Percentiles rank a stretch among this genome's conserved stretches.
phyloP scores from a whole-genome alignment of 495 filamentous ascomycete genomes.

The Xylaria scruposa region DNA sequence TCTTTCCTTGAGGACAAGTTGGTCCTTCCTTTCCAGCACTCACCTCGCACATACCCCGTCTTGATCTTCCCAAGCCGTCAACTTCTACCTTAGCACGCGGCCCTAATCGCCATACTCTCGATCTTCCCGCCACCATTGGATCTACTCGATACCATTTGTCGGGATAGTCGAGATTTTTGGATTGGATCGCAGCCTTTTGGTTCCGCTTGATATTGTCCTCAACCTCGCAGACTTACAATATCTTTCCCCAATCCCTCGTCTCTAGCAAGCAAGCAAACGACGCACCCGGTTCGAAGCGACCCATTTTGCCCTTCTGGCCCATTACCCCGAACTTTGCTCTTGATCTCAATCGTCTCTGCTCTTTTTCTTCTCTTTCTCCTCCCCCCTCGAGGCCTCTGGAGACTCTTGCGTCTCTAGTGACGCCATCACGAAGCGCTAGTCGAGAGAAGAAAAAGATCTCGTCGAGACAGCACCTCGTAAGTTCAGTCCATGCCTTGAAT shows the following conservation, averaged over 20 bases:
- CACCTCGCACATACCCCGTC: constrained; percentile 5
- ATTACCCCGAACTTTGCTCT: not conserved
- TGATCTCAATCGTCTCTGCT: not conserved
- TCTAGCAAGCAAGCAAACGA: not conserved
- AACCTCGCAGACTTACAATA: constrained; percentile 31
- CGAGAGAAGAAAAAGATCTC: not conserved
- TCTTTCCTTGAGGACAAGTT: not conserved
- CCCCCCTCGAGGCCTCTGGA: not conserved
- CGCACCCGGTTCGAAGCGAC: not conserved
- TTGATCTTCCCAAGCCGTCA: not conserved
- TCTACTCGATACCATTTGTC: constrained; percentile 25
- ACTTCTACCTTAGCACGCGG: constrained; percentile 3
- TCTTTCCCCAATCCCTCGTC: constrained; percentile 23
- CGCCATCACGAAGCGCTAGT: not conserved
- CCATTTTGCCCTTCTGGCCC: constrained; percentile 5
- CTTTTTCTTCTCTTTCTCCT: not conserved
- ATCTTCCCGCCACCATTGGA: constrained; percentile 23
- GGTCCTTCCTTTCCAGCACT: constrained; percentile 5
- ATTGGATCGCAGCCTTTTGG: constrained; percentile 29
- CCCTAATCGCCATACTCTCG: constrained; percentile 11
- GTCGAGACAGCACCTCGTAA: not conserved
- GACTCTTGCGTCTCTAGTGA: not conserved
- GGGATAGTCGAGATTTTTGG: constrained; percentile 30
- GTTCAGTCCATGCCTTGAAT: not conserved
- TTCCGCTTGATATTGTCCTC: constrained; percentile 30